A percentile compares a stretch with the other conserved stretches of the same genome.
Evolutionary conservation across 352 stramenopile species (phyloP).

Genomic region (Phytophthora crassamura): DNA sequence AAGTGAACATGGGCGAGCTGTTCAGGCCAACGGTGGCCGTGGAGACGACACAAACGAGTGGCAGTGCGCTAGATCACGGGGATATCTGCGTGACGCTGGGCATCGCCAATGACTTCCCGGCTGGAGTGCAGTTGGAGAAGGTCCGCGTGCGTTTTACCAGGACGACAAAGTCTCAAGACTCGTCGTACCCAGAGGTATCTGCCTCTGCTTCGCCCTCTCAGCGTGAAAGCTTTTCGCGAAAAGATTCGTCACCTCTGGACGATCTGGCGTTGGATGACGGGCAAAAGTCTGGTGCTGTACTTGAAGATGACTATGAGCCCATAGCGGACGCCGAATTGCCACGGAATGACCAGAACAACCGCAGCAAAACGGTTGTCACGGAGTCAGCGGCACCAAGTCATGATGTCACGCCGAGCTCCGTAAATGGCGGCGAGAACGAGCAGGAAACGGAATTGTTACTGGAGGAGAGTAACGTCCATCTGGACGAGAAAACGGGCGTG

Average conservation of each 20-base stretch:
- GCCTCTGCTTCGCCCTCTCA: background rate
- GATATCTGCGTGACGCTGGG: slow-evolving; percentile 63
- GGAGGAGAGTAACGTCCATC: slow-evolving; percentile 62
- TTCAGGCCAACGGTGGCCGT: slow-evolving; percentile 56
- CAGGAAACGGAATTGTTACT: slow-evolving; percentile 38
- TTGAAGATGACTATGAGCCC: background rate
- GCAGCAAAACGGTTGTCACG: background rate
- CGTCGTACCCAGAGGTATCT: background rate
- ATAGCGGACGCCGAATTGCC: background rate
- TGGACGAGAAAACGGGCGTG: slow-evolving; percentile 63
- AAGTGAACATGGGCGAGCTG: slow-evolving; percentile 62
- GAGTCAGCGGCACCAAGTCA: slow-evolving; percentile 5
- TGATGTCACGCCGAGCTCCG: background rate
- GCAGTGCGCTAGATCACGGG: slow-evolving; percentile 52
- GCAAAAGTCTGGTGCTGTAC: background rate
- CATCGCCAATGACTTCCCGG: slow-evolving; percentile 67
- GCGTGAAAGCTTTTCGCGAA: background rate
- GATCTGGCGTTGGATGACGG: slow-evolving; percentile 7
- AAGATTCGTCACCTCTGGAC: background rate
- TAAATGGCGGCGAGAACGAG: background rate
- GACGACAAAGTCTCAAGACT: background rate
- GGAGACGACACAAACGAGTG: slow-evolving; percentile 63
- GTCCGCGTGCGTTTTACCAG: slow-evolving; percentile 54
- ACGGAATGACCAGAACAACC: background rate
- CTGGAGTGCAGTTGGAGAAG: slow-evolving; percentile 62